Conservation (phyloP, 305 asterid species). For the Solanum hybrid region DNA sequence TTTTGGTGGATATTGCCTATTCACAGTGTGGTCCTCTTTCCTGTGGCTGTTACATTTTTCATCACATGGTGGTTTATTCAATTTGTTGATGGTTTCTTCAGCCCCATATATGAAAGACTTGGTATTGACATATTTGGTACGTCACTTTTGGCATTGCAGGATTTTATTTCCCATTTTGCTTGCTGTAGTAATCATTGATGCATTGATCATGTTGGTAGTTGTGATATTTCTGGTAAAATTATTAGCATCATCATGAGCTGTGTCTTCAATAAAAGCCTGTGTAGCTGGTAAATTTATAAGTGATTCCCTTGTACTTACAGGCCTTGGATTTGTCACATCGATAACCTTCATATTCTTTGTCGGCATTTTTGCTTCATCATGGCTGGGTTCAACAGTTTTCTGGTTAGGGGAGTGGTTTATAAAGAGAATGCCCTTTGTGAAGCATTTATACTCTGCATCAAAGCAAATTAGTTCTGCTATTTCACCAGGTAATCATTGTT, state of each 20-base stretch:
- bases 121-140: conserved; percentile 85
- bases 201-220: not conserved
- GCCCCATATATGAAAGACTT: conserved; percentile 87
- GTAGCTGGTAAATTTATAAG: not conserved
- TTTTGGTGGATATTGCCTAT: conserved; percentile 6
- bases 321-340: conserved; percentile 91
- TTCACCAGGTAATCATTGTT: conserved; percentile 61
- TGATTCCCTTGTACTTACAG: conserved; percentile 36
- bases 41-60: conserved; percentile 92
- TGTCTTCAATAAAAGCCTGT: not conserved
- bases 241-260: not conserved
- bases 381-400: conserved; percentile 91
- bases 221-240: not conserved
- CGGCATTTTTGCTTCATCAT: conserved; percentile 90
- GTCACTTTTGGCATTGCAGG: conserved; percentile 14
- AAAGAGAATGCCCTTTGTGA: conserved; percentile 83
- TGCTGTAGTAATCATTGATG: not conserved
- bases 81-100: conserved; percentile 95
- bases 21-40: conserved; percentile 89
- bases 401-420: conserved; percentile 91
- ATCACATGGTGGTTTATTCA: conserved; percentile 97
- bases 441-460: conserved; percentile 81
- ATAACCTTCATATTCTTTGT: conserved; percentile 67
- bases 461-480: conserved; percentile 89
- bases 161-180: not conserved